These are phyloP conservation scores for Blastobotrys serpentis DNA, from an alignment of 1,139 yeast genomes.

Conservation along the genomic window DNA sequence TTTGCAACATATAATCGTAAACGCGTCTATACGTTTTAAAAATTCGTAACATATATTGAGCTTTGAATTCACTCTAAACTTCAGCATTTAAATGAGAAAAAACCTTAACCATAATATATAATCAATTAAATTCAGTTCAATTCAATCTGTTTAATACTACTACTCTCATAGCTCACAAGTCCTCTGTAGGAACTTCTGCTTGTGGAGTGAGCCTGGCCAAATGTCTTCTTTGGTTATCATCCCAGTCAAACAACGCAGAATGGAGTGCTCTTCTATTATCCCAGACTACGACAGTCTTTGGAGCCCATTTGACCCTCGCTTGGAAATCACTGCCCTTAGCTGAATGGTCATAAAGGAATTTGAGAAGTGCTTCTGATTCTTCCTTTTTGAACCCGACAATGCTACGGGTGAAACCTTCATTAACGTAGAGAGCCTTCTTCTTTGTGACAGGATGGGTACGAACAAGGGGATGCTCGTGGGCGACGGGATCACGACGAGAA, in stretches of 20 bases:
- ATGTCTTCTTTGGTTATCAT: slow-evolving; percentile 28
- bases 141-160: not conserved
- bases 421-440: slow-evolving; percentile 52
- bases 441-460: slow-evolving; percentile 62
- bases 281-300: slow-evolving; percentile 59
- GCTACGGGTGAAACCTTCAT: slow-evolving; percentile 53
- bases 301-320: slow-evolving; percentile 58
- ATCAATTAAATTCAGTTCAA: not conserved
- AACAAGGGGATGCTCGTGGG: slow-evolving; percentile 53
- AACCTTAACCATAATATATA: not conserved
- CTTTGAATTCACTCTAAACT: too few relatives aligned
- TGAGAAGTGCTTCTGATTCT: slow-evolving; percentile 52
- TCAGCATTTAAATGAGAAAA: not conserved
- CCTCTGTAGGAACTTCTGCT: slow-evolving; percentile 30
- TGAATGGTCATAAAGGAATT: slow-evolving; percentile 51
- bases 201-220: slow-evolving; percentile 38
- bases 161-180: not conserved
- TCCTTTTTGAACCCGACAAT: slow-evolving; percentile 57
- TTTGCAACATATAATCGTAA: too few relatives aligned
- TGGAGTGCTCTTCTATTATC: slow-evolving; percentile 67
- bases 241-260: slow-evolving; percentile 23
- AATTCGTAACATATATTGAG: too few relatives aligned
- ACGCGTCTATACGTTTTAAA: too few relatives aligned
- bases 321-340: slow-evolving; percentile 53
- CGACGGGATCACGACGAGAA: slow-evolving; percentile 51